A percentile compares a stretch with the other conserved stretches of the same genome.
Conservation (phyloP, 768 basidiomycete genomes). For the Auricularia heimuer region DNA sequence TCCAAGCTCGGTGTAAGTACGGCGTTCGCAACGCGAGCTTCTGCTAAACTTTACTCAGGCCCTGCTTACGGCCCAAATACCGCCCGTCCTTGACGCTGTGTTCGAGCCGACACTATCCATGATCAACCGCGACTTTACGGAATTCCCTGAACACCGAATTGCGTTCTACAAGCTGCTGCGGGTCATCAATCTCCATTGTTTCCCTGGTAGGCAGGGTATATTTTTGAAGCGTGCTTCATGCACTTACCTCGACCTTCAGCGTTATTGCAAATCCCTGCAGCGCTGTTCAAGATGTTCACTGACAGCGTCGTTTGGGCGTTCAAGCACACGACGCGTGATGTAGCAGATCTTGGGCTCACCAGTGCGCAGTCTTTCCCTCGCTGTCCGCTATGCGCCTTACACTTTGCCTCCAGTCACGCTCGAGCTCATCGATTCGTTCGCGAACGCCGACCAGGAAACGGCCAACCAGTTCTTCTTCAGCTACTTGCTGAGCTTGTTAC, state of each 20-base stretch:
- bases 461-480: slow-evolving; percentile 40
- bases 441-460: slow-evolving; percentile 25
- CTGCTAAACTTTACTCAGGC: slow-evolving; percentile 33
- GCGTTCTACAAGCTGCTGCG: slow-evolving; percentile 95
- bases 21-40: too few relatives aligned
- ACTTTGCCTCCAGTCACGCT: slow-evolving; percentile 14
- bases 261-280: slow-evolving; percentile 74
- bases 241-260: slow-evolving; percentile 33
- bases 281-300: slow-evolving; percentile 95
- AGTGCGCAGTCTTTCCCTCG: slow-evolving; percentile 15
- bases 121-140: slow-evolving; percentile 99
- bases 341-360: slow-evolving; percentile 69
- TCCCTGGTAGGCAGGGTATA: slow-evolving; percentile 61
- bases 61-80: slow-evolving; percentile 85
- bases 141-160: slow-evolving; percentile 93
- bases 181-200: slow-evolving; percentile 86
- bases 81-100: slow-evolving; percentile 89
- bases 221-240: background rate
- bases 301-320: slow-evolving; percentile 99
- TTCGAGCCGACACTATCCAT: slow-evolving; percentile 95
- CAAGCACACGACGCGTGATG: slow-evolving; percentile 98
- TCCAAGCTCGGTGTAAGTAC: slow-evolving; percentile 71
- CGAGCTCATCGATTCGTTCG: slow-evolving; percentile 39
- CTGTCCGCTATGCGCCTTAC: slow-evolving; percentile 14
- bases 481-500: slow-evolving; percentile 32